Base-by-base conservation (phyloP, 1,284 basidiomycete genomes). In the Schizophyllum amplum region DNA sequence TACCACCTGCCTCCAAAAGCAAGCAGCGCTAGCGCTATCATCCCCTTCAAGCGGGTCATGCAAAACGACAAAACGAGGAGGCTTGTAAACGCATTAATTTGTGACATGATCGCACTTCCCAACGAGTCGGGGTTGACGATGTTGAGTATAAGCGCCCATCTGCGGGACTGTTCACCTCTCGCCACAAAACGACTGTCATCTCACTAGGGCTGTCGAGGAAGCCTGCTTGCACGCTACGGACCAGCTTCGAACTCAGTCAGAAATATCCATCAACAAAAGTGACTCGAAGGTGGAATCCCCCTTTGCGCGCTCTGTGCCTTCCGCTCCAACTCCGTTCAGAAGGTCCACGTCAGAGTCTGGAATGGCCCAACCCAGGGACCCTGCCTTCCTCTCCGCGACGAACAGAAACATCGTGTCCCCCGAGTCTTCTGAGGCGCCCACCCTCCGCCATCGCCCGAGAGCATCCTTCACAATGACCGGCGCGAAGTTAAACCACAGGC, bases 401-500 rank as follows among this genome's bases (percentile, higher is more conserved):
- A 90, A 86, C 4, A 90, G 64, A 61, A 84, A 87, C 1, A 71
- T 75, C 7, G 72, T 72, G 5, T 77, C 77, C 25, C 66, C 64
- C 47, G 65, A 55, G 48, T 20, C 52, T 27, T 51, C 47, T 15
- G 57, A 53, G 6, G 58, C 47, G 4, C 50, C 58, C 5, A 62
- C 61, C 51, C 61, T 54, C n/a, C 25, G 17, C 27, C n/a, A 11
- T 33, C 23, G 5, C 4, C 24, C 26, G 48, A 52, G 46, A 2
- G 24, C 1, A 13, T 15, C 15, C 42, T 68, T 73, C 11, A 66
- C 67, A 6, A 87, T 70, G 3, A 92, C 83, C 1, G 87, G 84
- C 49, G 71, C 66, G 60, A 87, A 90, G 6, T 75, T 68, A 71
- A 93, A 94, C 90, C 90, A 94, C 1, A 87, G 69, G 17, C 90